Base-by-base conservation (phyloP, 108 stramenopile species). In the Nitzschia sp. region DNA sequence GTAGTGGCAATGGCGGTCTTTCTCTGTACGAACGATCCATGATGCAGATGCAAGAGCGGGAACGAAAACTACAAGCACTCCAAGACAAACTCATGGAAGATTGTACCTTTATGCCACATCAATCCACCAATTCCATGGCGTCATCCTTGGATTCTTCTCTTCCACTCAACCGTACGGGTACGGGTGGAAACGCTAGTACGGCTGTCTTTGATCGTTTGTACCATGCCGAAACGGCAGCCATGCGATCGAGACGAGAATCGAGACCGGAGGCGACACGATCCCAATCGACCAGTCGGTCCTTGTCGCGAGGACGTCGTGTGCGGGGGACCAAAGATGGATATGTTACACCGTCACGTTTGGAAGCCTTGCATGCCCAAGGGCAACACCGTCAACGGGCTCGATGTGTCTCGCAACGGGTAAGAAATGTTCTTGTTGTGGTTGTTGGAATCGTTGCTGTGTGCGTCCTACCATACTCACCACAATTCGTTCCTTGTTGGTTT, bases 171-270 rank as follows among this genome's bases (percentile, higher is more conserved):
- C n/a, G n/a, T n/a, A n/a, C n/a, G n/a, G n/a, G n/a, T n/a, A n/a
- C n/a, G n/a, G n/a, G n/a, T n/a, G n/a, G n/a, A n/a, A n/a, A n/a
- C n/a, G n/a, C n/a, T n/a, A n/a, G n/a, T n/a, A n/a, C n/a, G n/a
- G n/a, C n/a, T n/a, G 73, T 75, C 59, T 75, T 68, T 75, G 66
- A 66, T 15, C 56, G 73, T 24, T 44, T 75, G 29, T 75, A 75
- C 26, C 9, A 17, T 3, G 34, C 10, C 8, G 65, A 67, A 40
- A 75, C 73, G 8, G 66, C 67, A 12, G 73, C 73, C 17, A 67
- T 40, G 39, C 50, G 51, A 8, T 26, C 51, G 1, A 2, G 64
- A 15, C 50, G 64, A 29, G 8, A 10, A 10, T 20, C 44, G 5
- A 22, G 42, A 7, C 57, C 37, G 21, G 37, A 37, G 0, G 43